These are phyloP conservation scores for Fusarium nanum DNA, from an alignment of 2,329 filamentous ascomycete species.

Conservation along the genomic window DNA sequence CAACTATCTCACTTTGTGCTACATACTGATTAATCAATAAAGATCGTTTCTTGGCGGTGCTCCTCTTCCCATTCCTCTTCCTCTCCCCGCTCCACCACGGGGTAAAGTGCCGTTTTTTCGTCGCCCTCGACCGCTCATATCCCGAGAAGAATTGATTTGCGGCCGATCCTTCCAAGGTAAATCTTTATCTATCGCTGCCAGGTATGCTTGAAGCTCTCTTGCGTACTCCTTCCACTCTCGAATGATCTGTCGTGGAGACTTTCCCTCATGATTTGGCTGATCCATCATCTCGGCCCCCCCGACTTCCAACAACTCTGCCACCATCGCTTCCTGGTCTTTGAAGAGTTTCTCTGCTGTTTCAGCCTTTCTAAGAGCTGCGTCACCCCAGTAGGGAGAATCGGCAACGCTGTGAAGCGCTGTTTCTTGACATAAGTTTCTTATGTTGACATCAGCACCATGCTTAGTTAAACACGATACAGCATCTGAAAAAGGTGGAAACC, in stretches of 20 bases:
- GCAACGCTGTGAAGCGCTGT: neutral
- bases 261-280: neutral
- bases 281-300: neutral
- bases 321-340: neutral
- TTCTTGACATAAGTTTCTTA: neutral
- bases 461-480: neutral
- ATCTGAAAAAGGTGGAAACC: neutral
- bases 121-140: fast-evolving
- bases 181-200: neutral
- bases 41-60: fast-evolving
- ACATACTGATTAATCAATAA: too few relatives aligned
- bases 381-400: neutral
- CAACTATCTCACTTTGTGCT: too few relatives aligned
- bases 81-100: too few relatives aligned
- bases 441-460: neutral
- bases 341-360: neutral
- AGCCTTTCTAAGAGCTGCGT: neutral
- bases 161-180: neutral
- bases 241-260: neutral
- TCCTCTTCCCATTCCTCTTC: too few relatives aligned
- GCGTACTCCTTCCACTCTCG: neutral
- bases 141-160: fast-evolving
- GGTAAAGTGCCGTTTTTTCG: too few relatives aligned
- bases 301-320: neutral
- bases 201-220: fast-evolving